Evolutionary conservation across 2,329 filamentous ascomycete species (phyloP).

Genomic region (Podosphaera fusca): DNA sequence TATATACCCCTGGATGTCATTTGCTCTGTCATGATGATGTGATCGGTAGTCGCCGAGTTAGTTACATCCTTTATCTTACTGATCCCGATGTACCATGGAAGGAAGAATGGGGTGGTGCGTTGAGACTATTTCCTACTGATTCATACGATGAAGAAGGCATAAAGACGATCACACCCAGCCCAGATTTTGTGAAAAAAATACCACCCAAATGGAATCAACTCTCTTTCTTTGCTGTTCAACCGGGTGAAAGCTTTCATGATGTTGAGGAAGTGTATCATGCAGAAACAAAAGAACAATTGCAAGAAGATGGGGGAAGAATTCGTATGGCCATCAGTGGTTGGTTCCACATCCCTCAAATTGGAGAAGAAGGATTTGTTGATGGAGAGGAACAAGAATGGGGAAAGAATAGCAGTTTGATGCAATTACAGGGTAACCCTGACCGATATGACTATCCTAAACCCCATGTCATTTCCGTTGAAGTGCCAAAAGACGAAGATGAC

Average conservation of each 20-base stretch:
- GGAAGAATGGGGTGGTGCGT: constrained; percentile 73
- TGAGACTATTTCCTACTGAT: constrained; percentile 61
- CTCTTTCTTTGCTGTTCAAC: constrained; percentile 93
- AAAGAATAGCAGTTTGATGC: constrained; percentile 74
- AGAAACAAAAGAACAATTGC: constrained; percentile 31
- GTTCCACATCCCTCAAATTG: constrained; percentile 93
- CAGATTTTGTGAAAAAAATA: constrained; percentile 60
- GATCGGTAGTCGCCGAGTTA: constrained; percentile 85
- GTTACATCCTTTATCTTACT: constrained; percentile 90
- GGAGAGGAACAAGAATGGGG: constrained; percentile 76
- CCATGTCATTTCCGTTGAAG: constrained; percentile 25
- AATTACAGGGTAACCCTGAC: constrained; percentile 77
- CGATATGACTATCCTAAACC: constrained; percentile 64
- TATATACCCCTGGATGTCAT: constrained; percentile 91
- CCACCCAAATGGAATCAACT: constrained; percentile 94
- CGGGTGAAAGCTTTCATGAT: constrained; percentile 96
- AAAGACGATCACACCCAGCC: constrained; percentile 54
- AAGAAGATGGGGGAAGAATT: constrained; percentile 50
- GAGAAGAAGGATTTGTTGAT: constrained; percentile 75
- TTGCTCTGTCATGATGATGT: constrained; percentile 95
- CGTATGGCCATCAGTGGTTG: constrained; percentile 97
- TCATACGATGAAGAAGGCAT: constrained; percentile 43
- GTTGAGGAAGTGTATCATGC: constrained; percentile 90
- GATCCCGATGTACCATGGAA: constrained; percentile 84
- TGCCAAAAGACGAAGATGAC: constrained; percentile 13